Evolutionary conservation across 2,329 filamentous ascomycete genomes (phyloP), one percentile per base, ranked within the genome.

Genomic region (Pseudocercospora cruenta): DNA sequence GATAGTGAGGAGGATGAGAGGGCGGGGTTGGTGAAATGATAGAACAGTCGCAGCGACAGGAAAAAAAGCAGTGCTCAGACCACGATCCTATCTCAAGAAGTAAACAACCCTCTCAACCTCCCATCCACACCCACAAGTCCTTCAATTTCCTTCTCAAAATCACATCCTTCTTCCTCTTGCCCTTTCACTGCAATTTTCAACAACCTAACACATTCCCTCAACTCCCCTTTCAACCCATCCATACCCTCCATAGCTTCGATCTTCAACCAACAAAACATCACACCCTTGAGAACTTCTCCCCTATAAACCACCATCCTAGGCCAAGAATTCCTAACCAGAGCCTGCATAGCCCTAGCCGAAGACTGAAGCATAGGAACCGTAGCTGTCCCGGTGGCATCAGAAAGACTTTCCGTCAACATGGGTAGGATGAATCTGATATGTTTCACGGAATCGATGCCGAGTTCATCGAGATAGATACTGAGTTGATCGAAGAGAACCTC

Each of bases 341-440:
- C 79, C 60, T 87, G 84, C 22, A 92, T 72, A 0, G 87, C 83
- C 19, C 81, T 76, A 2, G 84, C 77, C 0, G 87, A 84, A 0
- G 85, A 81, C 0, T 83, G 61, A 1, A 93, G 78, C 1, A 89
- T 80, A 79, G 0, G 85, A 81, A 67, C 86, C 82, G 1, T 84
- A 82, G 74, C 95, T 88, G 73, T 93, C 88, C 2, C 86, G 83
- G 95, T 92, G 0, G 91, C 90, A 72, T 94, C 90, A 0, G 86
- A 84, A 61, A 96, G 80, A 9, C 90, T 85, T 45, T 82, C 80
- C 2, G 87, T 87, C 9, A 92, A 78, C 69, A 94, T 82, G 0
- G 91, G 88, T 0, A 96, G 76, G 7, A 94, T 78, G 54, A 88
- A 86, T 83, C 89, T 87, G 1, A 93, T 79, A 76, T 94, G 89